Conservation (phyloP, 495 filamentous ascomycete genomes). For the Podospora australis region DNA sequence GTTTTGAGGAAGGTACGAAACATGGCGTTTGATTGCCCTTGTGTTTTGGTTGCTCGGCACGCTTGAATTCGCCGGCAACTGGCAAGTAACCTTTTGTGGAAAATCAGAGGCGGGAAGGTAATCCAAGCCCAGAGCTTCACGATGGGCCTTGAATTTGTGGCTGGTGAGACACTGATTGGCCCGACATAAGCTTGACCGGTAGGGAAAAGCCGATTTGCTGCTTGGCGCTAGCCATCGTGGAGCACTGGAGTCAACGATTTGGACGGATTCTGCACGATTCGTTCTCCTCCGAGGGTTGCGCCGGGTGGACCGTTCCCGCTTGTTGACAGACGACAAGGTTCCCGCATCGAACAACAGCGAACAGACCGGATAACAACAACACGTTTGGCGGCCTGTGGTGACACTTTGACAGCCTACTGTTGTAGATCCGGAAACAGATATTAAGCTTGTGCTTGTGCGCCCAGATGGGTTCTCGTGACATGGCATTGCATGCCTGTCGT, state of each 20-base stretch:
- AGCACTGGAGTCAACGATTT: not conserved
- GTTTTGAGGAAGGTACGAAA: slow-evolving; percentile 25
- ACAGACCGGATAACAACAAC: too few species aligned
- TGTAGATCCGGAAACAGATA: slow-evolving; percentile 1
- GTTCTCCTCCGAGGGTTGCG: not conserved
- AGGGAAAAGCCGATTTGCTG: slow-evolving; percentile 6
- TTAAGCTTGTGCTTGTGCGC: not conserved
- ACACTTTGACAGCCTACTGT: not conserved
- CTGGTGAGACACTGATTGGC: slow-evolving; percentile 18
- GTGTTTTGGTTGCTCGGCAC: slow-evolving; percentile 17
- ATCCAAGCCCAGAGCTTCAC: slow-evolving; percentile 16
- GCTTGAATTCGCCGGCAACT: slow-evolving; percentile 9
- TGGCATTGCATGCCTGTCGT: too few species aligned
- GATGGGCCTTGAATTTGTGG: slow-evolving; percentile 15
- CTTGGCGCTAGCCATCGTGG: slow-evolving; percentile 6
- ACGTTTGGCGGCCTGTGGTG: not conserved
- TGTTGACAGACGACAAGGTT: too few species aligned
- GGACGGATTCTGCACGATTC: not conserved
- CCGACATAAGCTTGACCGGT: not conserved
- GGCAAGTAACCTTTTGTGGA: slow-evolving; percentile 12
- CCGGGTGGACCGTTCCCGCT: slow-evolving; percentile 1
- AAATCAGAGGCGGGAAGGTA: slow-evolving; percentile 21
- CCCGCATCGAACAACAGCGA: too few species aligned
- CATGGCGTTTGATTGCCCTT: slow-evolving; percentile 21
- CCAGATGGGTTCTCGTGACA: too few species aligned